A percentile compares a stretch with the other conserved stretches of the same genome.
Conservation (phyloP, 2,329 filamentous ascomycete species). For the Colletotrichum chlorophyti region DNA sequence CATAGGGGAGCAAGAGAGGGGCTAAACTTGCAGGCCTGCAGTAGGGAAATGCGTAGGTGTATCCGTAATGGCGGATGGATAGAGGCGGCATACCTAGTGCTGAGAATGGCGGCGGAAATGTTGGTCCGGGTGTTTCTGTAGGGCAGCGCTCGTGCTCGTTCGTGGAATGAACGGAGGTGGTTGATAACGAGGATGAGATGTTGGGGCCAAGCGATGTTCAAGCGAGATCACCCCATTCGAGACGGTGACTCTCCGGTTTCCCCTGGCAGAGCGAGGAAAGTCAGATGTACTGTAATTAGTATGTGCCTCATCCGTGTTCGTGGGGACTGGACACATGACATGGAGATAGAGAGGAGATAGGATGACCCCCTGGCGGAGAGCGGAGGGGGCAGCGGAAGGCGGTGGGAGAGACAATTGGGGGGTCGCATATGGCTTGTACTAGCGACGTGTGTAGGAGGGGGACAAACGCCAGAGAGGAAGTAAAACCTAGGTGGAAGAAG, state of each 20-base stretch:
- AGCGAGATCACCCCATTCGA: not conserved
- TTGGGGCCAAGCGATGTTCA: conserved; percentile 8
- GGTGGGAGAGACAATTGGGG: not conserved
- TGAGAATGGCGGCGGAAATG: not conserved
- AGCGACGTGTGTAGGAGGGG: not conserved
- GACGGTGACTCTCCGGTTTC: too few relatives aligned
- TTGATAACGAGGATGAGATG: conserved; percentile 9
- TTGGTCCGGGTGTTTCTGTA: not conserved
- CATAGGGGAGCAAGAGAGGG: not conserved
- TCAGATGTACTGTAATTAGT: not conserved
- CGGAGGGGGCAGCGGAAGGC: conserved; percentile 2
- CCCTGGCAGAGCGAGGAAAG: not conserved
- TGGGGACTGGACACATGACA: not conserved
- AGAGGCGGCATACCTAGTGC: too few relatives aligned
- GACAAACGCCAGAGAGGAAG: not conserved
- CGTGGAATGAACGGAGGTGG: not conserved
- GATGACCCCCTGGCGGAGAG: conserved; percentile 15
- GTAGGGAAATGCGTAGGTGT: conserved; percentile 14
- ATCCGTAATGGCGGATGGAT: not conserved
- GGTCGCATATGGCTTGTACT: too few relatives aligned
- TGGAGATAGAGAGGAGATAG: conserved; percentile 1
- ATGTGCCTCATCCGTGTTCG: too few relatives aligned
- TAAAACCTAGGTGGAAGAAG: not conserved
- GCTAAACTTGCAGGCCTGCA: too few relatives aligned
- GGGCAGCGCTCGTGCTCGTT: not conserved